A percentile compares a stretch with the other conserved stretches of the same genome.
Conservation (phyloP, 1,284 basidiomycete genomes). For the Cryptococcus neoformans region DNA sequence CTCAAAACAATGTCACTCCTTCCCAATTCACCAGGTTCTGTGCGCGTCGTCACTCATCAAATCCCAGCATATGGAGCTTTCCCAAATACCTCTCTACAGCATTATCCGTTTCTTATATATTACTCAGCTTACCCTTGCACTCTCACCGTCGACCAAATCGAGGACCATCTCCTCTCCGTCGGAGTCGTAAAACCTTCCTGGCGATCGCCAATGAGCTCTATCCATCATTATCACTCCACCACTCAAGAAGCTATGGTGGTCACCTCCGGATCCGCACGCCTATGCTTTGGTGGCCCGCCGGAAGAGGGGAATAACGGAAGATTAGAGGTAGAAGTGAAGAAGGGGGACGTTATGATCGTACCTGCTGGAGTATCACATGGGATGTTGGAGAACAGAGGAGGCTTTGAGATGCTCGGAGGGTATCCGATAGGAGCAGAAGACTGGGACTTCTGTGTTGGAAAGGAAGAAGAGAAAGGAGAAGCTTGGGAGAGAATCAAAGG, state of each 20-base stretch:
- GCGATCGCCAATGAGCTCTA: constrained; percentile 52
- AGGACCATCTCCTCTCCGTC: constrained; percentile 39
- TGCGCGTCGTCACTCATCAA: constrained; percentile 16
- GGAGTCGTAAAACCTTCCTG: constrained; percentile 49
- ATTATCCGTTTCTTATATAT: constrained; percentile 31
- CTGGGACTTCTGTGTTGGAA: constrained; percentile 50
- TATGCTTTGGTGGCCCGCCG: constrained; percentile 49
- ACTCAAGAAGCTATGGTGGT: constrained; percentile 51
- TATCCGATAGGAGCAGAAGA: constrained; percentile 45
- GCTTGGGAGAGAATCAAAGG: constrained; percentile 36
- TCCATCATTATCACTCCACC: constrained; percentile 52
- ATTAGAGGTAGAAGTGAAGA: constrained; percentile 40
- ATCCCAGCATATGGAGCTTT: constrained; percentile 23
- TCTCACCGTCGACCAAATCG: constrained; percentile 8
- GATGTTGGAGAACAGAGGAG: constrained; percentile 41
- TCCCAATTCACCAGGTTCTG: constrained; percentile 12
- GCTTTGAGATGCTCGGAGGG: constrained; percentile 52
- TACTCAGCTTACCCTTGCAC: constrained; percentile 22
- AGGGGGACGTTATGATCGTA: constrained; percentile 51
- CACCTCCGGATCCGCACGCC: constrained; percentile 39
- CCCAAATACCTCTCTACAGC: constrained; percentile 30
- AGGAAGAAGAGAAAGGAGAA: constrained; percentile 36
- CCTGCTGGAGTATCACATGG: constrained; percentile 52
- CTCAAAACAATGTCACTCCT: not conserved
- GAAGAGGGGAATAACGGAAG: constrained; percentile 40